Evolutionary conservation across 371 early-diverging fungal genomes (phyloP), one percentile per base, ranked within the genome.

Genomic region (Mucor irregularis): DNA sequence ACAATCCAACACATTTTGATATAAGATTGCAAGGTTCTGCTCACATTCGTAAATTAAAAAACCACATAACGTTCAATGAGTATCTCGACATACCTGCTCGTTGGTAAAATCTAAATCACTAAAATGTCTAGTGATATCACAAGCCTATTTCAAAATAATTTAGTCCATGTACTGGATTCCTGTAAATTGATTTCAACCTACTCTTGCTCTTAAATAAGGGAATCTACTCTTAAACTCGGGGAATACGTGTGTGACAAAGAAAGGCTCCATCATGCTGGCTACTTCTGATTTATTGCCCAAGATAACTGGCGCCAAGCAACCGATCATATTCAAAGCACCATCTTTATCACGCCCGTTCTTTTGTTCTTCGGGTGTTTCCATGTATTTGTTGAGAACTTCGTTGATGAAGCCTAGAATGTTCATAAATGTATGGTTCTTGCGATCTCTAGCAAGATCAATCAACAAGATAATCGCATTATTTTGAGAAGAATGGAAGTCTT

Each of bases 241-340:
- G 54, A 94, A 81, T 21, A 97, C 90, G 58, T 93, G 88, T 1
- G 79, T 74, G 17, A 87, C 83, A 67, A 95, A 78, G 70, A 95
- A 93, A 5, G 72, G 69, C 42, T 91, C 94, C 78, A 94, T 88
- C 64, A 84, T 80, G 54, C 55, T 60, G 13, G 64, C 68, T 14
- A 90, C 69, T 1, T 85, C 82, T 5, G 87, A 84, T 58, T 89
- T 89, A 71, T 82, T 76, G 29, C 75, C 75, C 25, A 88, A 67
- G 43, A 89, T 79, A 13, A 78, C 58, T 38, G 82, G 76, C 17
- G 87, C 75, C 14, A 93, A 68, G 13, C 80, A 69, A 4, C 84
- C 80, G 66, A 96, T 88, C 89, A 96, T 92, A 49, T 76, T 76
- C 26, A 97, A 69, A 2, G 93, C 94, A 54, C 94, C 95, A 68